Evolutionary conservation across 345 rosid genomes (phyloP), one percentile per base, ranked within the genome.

Genomic region (Fremontodendron californicum): DNA sequence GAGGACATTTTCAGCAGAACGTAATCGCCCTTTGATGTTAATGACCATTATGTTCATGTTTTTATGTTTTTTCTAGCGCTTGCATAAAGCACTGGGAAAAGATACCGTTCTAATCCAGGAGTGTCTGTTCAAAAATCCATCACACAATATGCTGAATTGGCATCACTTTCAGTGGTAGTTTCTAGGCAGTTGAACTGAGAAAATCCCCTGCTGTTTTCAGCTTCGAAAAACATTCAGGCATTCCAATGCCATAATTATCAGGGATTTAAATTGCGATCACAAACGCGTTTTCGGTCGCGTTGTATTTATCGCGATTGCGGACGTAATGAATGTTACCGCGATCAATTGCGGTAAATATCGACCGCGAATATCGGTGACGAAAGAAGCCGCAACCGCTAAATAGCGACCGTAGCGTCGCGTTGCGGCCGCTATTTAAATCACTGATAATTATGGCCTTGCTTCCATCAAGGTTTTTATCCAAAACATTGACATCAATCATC

Each of bases 401-500:
- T n/a, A n/a, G n/a, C n/a, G n/a, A n/a, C n/a, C n/a, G n/a, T n/a
- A n/a, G n/a, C n/a, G n/a, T n/a, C n/a, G n/a, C n/a, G n/a, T n/a
- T n/a, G n/a, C n/a, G n/a, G n/a, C n/a, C n/a, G n/a, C n/a, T n/a
- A n/a, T n/a, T n/a, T n/a, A n/a, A n/a, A n/a, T n/a, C n/a, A n/a
- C n/a, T n/a, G n/a, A n/a, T n/a, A n/a, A n/a, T 57, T 25, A 57
- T 25, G 63, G 31, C 15, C 31, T 19, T 9, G 29, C 58, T 40
- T 60, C 57, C 10, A 19, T 19, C 63, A 5, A 29, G 18, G 2
- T 4, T 19, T 9, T 64, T 55, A 33, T 43, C 18, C 19, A 6
- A 61, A 42, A 8, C 63, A 61, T 7, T 33, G 46, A 55, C 45
- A 15, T 40, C 67, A 43, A 75, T 55, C 73, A 60, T 77, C 58